phyloP scores from a whole-genome alignment of 225 moss, liverwort and hornwort species.

The Rhytidiadelphus loreus region DNA sequence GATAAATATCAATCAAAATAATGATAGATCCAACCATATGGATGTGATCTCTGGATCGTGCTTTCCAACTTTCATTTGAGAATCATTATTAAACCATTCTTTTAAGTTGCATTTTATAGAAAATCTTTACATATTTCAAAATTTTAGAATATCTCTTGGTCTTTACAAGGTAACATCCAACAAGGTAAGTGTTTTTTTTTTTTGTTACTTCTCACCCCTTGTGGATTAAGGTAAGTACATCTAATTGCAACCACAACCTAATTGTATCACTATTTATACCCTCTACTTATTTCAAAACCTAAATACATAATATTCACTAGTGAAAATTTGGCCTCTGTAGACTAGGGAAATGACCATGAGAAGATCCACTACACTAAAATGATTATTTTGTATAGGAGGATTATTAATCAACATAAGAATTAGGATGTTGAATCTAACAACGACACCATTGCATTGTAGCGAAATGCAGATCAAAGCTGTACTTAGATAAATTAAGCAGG shows the following conservation, averaged over 20 bases:
- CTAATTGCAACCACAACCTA: background rate
- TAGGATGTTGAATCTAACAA: background rate
- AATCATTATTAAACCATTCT: background rate
- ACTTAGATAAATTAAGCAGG: too few species aligned
- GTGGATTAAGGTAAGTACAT: background rate
- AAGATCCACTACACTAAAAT: accelerated
- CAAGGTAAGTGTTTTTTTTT: accelerated
- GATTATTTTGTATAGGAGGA: background rate
- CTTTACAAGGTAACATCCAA: background rate
- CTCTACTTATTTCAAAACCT: background rate
- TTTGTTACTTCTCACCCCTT: background rate
- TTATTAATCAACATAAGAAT: accelerated
- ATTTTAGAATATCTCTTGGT: background rate
- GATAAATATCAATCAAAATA: background rate
- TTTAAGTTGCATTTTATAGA: background rate
- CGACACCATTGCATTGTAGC: background rate
- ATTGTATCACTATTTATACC: background rate
- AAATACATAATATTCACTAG: background rate
- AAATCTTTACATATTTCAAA: background rate
- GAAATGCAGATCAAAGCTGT: too few species aligned
- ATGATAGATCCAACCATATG: background rate
- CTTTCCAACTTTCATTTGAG: background rate
- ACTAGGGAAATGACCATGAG: background rate
- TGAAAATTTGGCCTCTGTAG: accelerated
- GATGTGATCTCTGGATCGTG: background rate